Base-by-base conservation (phyloP, 2,329 filamentous ascomycete species). In the Zymoseptoria tritici region DNA sequence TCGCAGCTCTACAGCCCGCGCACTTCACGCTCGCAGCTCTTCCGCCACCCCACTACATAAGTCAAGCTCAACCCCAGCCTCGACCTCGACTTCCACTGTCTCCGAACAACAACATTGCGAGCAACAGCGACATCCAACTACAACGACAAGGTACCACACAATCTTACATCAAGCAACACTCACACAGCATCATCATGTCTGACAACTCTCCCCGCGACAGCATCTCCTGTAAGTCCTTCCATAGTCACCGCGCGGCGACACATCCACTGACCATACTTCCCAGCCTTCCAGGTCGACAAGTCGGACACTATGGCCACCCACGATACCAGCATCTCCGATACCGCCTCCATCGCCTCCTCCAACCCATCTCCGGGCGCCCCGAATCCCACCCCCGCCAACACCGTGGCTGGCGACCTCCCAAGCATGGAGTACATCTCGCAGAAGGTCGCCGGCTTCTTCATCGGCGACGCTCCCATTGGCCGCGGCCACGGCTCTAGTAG, bases 361-460 rank as follows among this genome's bases (percentile, higher is more conserved):
- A 56, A 56, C 52, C 54, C 52, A 21, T 21, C 54, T 3, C 62
- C 62, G 46, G 22, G 46, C 19, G 62, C 58, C 2, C 62, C 61
- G 19, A 57, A 57, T 31, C 60, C 55, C 20, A 62, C 62, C 6
- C 60, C 58, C 26, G 57, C 57, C 22, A 58, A 61, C 55, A 64
- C 60, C 19, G 53, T 61, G 20, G 59, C 57, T 9, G 61, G 60
- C 13, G 60, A 61, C 20, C 13, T 59, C n/a, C 59, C 50, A 36
- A n/a, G 16, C 49, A 42, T 50, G 29, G 57, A 54, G 52, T 58
- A 49, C 29, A 36, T 56, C 16, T n/a, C 36, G 5, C 29, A 58
- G 19, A 57, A 61, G 49, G 24, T 61, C 9, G 46, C 21, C 29
- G 56, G 54, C 5, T 7, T 53, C 52, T 24, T 26, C 8, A 11